Evolutionary conservation across 202 grass and related monocot species (phyloP), one percentile per base, ranked within the genome.

Genomic region (Brachypodium distachyon): DNA sequence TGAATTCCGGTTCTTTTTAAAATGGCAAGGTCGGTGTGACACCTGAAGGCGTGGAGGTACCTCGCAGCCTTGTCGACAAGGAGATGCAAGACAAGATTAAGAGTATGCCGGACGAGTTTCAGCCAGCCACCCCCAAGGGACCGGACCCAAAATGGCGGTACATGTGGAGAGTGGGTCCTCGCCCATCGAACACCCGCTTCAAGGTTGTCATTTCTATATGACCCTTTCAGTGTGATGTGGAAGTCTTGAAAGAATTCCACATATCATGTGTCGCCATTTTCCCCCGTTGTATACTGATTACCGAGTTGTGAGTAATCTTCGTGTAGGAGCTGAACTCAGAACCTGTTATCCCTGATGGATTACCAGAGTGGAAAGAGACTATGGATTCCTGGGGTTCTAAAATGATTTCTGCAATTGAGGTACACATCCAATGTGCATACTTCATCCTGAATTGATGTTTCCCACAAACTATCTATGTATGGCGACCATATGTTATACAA

Each of bases 111-210:
- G 61, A 89, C 28, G 91, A 92, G 62, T 86, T 83, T 63, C 83
- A 87, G 50, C 96, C 96, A 37, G 60, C 87, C 28, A 96, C 84
- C 1, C 92, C 92, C 7, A 77, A 77, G 55, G 96, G 96, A n/a
- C 96, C 96, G 7, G 96, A 96, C 72, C 96, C 89, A 0, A 99
- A 99, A 83, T 99, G 92, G 96, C 87, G 92, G 14, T 96, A 99
- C 87, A 99, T 93, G 92, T 99, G 96, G 96, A 94, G 96, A 70
- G 87, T 93, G 4, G 92, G 92, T 55, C 87, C 92, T 81, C 89
- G 92, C 22, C 96, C 92, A 3, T 44, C 74, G 50, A 89, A 76
- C 57, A 96, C 96, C 33, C 56, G 83, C 42, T 96, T 99, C 43
- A 86, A 93, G 92, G 96, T 99, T 58, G 42, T 7, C 46, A 55